phyloP scores from a whole-genome alignment of 2,329 filamentous ascomycete species.

The Fusarium sororula region DNA sequence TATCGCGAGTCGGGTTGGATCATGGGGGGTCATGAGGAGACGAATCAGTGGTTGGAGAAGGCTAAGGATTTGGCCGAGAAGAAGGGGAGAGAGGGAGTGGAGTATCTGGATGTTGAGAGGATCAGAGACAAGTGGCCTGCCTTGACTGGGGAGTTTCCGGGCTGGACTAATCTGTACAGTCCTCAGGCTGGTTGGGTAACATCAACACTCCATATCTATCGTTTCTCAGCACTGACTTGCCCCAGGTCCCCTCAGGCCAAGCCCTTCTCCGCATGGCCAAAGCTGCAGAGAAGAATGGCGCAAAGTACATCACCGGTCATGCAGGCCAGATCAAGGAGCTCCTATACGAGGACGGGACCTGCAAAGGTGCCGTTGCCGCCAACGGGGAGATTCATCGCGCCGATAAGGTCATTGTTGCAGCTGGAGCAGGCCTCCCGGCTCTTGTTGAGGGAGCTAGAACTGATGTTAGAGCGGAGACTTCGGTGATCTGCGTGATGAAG shows the following conservation, averaged over 20 bases:
- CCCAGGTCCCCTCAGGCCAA: constrained; percentile 37
- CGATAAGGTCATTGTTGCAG: constrained; percentile 70
- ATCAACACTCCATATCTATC: background rate
- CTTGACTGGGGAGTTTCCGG: constrained; percentile 38
- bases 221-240: background rate
- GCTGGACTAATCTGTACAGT: constrained; percentile 43
- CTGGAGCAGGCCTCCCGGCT: constrained; percentile 72
- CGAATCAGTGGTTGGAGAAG: constrained; percentile 43
- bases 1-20: constrained; percentile 48
- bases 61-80: constrained; percentile 38
- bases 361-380: constrained; percentile 59
- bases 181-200: constrained; percentile 46
- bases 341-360: constrained; percentile 40
- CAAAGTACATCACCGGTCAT: constrained; percentile 43
- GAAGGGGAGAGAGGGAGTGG: constrained; percentile 35
- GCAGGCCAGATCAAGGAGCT: constrained; percentile 36
- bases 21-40: constrained; percentile 40
- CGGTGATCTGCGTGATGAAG: constrained; percentile 69
- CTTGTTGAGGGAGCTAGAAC: constrained; percentile 68
- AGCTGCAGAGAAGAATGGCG: constrained; percentile 40
- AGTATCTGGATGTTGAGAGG: constrained; percentile 40
- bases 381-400: constrained; percentile 60
- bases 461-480: constrained; percentile 70
- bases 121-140: constrained; percentile 44
- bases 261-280: constrained; percentile 46